These are phyloP conservation scores for Russula lepida DNA, from an alignment of 768 basidiomycete species.

Conservation along the genomic window DNA sequence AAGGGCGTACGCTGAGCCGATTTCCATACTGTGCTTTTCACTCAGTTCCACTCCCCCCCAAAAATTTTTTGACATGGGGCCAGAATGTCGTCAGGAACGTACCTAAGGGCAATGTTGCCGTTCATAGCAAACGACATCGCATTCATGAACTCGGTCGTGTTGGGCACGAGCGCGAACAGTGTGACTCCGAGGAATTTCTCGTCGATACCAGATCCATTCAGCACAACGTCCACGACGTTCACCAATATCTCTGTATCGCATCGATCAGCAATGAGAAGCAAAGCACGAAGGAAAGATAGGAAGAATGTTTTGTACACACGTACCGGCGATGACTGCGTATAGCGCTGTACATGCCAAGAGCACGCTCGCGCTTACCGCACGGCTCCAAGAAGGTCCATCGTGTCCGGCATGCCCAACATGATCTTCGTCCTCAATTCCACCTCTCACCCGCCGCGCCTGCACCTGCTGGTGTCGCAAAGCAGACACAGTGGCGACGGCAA, in stretches of 20 bases:
- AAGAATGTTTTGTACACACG: conserved; percentile 24
- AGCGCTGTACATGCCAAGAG: conserved; percentile 82
- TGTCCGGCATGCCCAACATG: conserved; percentile 70
- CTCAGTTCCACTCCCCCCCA: neutral
- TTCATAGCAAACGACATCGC: conserved; percentile 96
- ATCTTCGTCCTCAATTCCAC: conserved; percentile 37
- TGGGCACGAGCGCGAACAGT: conserved; percentile 93
- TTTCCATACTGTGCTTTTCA: conserved; percentile 77
- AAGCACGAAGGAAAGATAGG: neutral
- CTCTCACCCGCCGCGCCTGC: conserved; percentile 39
- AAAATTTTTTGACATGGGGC: neutral
- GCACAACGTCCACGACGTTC: conserved; percentile 89
- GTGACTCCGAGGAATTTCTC: conserved; percentile 98
- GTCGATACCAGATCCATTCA: conserved; percentile 85
- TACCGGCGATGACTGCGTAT: conserved; percentile 94
- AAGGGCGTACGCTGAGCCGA: conserved; percentile 96
- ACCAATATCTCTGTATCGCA: conserved; percentile 70
- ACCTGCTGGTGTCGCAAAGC: conserved; percentile 76
- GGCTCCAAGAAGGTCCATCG: conserved; percentile 95
- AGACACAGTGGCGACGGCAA: conserved; percentile 89
- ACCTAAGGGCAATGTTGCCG: conserved; percentile 95
- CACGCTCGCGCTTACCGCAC: conserved; percentile 82
- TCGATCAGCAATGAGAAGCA: neutral
- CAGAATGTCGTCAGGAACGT: conserved; percentile 20
- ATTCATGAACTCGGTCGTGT: conserved; percentile 99